phyloP scores from a whole-genome alignment of 805 yeast species.

The Priceomyces carsonii region DNA sequence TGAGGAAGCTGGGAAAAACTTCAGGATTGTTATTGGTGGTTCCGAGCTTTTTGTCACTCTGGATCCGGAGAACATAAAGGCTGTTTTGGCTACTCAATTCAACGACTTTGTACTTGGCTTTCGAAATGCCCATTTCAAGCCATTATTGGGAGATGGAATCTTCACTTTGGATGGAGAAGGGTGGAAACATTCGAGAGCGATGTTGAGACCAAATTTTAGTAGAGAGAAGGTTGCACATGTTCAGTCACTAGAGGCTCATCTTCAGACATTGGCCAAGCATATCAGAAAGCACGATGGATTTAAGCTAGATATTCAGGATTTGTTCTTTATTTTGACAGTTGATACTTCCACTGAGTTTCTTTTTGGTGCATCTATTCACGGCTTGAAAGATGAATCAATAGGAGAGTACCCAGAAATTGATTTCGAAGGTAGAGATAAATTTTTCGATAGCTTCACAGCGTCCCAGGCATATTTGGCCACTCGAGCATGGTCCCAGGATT shows the following conservation, averaged over 20 bases:
- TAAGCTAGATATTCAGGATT: conserved; percentile 37
- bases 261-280: conserved; percentile 35
- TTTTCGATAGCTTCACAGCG: conserved; percentile 35
- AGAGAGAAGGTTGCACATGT: conserved; percentile 46
- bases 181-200: conserved; percentile 44
- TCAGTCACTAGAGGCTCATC: conserved; percentile 38
- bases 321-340: conserved; percentile 39
- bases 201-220: conserved; percentile 47
- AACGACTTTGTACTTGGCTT: conserved; percentile 40
- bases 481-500: conserved; percentile 23
- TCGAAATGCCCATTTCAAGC: conserved; percentile 37
- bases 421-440: conserved; percentile 32
- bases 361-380: conserved; percentile 39
- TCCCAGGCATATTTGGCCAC: conserved; percentile 32
- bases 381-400: conserved; percentile 28
- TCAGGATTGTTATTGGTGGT: conserved; percentile 6
- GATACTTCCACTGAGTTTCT: conserved; percentile 44
- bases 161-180: conserved; percentile 44
- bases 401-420: conserved; percentile 12
- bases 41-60: conserved; percentile 8
- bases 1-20: conserved; percentile 4
- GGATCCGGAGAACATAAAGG: conserved; percentile 41
- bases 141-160: conserved; percentile 44
- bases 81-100: conserved; percentile 43
- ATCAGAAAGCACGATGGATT: conserved; percentile 25